These are phyloP conservation scores for Dactylellina haptotyla DNA, from an alignment of 2,329 filamentous ascomycete species.

Conservation along the genomic window DNA sequence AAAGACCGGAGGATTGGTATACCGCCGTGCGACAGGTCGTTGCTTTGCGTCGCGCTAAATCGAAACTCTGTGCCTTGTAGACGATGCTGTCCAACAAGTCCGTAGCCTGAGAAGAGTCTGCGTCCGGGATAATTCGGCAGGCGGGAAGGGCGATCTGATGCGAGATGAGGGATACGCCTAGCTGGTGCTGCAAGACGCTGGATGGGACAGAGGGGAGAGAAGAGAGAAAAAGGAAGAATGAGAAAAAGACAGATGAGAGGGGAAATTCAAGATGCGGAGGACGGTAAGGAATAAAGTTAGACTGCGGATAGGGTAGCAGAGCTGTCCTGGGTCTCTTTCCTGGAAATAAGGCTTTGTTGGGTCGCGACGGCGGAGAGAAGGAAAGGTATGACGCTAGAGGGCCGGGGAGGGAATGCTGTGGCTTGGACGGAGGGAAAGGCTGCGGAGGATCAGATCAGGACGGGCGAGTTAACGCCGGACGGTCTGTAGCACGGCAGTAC, in stretches of 20 bases:
- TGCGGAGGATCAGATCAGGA: not conserved
- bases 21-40: slow-evolving; percentile 18
- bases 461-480: too few species aligned
- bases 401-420: not conserved
- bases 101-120: too few species aligned
- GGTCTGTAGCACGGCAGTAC: too few species aligned
- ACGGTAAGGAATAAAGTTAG: slow-evolving; percentile 1
- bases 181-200: slow-evolving; percentile 11
- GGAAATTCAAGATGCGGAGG: slow-evolving; percentile 10
- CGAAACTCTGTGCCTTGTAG: too few species aligned
- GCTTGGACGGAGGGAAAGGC: not conserved
- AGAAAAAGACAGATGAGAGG: not conserved
- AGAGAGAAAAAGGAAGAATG: not conserved
- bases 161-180: slow-evolving; percentile 14
- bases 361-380: slow-evolving; percentile 10
- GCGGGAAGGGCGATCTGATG: slow-evolving; percentile 17
- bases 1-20: slow-evolving; percentile 34
- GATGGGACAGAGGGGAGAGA: not conserved
- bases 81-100: too few species aligned
- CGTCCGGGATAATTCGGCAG: slow-evolving; percentile 40
- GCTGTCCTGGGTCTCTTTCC: not conserved
- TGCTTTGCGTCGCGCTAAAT: slow-evolving; percentile 18
- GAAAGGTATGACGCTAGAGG: slow-evolving; percentile 12
- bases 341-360: slow-evolving; percentile 9
- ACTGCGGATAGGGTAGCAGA: not conserved